Base-by-base conservation (phyloP, 2,329 filamentous ascomycete species). In the Zymoseptoria passerinii region DNA sequence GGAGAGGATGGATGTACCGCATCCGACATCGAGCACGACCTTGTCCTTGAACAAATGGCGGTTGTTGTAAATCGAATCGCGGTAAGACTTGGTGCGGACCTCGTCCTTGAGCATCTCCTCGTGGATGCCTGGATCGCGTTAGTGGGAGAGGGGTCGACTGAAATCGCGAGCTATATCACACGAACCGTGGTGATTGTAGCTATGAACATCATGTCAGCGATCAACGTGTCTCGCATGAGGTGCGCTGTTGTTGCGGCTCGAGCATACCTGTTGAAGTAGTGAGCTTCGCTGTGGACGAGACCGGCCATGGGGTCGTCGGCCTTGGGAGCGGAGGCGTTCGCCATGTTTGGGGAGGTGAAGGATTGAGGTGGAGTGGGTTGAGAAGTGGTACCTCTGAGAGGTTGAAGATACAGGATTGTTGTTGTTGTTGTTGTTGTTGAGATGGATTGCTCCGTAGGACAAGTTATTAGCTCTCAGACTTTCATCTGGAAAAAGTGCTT, bases 161-260 rank as follows among this genome's bases (percentile, higher is more conserved):
- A 4, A 4, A 23, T 3, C 20, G 9, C 51, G 28, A 10, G n/a
- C 9, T 18, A n/a, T 10, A 18, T 50, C 28, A 59, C 64, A 79
- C 79, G 75, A 85, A 92, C 92, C 92, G 83, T 97, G 92, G 78
- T 97, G 94, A 76, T 97, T 95, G 76, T 97, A 97, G 77, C 92
- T 96, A 23, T 23, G 23, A 4, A 23, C 23, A 4, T 3, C 23
- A 4, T 3, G 23, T 23, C 23, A 23, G 23, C 74, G 66, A 70
- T 81, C 68, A 80, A 63, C 58, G 57, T 73, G 64, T 23, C 23
- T 23, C 4, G 23, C 23, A 4, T 23, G 23, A 4, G 23, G 23
- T 23, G 23, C 23, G 2, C 2, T 23, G 23, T 23, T 2, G 23
- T 23, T 4, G n/a, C 23, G 4, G 23, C 23, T 23, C 23, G 4